Percentiles rank a stretch among this genome's conserved stretches.
These are phyloP conservation scores for Fusarium sp. DNA, from an alignment of 2,329 filamentous ascomycete species.

Conservation along the genomic window DNA sequence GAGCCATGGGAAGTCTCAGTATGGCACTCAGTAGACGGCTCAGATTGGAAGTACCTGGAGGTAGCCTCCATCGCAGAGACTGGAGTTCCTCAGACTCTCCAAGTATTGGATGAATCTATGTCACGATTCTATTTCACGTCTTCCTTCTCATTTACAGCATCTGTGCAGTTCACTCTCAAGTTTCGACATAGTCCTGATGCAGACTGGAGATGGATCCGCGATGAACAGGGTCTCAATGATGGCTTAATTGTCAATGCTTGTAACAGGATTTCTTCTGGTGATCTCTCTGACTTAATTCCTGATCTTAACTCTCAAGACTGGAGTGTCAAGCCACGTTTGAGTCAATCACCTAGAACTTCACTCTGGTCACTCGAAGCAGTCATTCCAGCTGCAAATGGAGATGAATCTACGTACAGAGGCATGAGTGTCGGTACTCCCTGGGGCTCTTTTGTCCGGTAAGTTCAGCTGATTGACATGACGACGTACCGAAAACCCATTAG, in stretches of 20 bases:
- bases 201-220: slow-evolving; percentile 76
- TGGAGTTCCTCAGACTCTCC: slow-evolving; percentile 61
- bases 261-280: slow-evolving; percentile 45
- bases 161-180: slow-evolving; percentile 75
- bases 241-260: slow-evolving; percentile 65
- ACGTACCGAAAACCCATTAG: neutral
- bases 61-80: slow-evolving; percentile 44
- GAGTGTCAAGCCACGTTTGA: slow-evolving; percentile 62
- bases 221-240: slow-evolving; percentile 70
- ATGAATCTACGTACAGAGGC: slow-evolving; percentile 66
- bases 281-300: slow-evolving; percentile 65
- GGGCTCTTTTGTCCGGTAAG: slow-evolving; percentile 63
- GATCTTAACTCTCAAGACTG: slow-evolving; percentile 65
- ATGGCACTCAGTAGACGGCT: slow-evolving; percentile 73
- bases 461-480: neutral
- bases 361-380: slow-evolving; percentile 74
- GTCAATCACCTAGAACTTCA: slow-evolving; percentile 74
- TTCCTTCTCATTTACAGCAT: slow-evolving; percentile 57
- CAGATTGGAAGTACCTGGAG: slow-evolving; percentile 63
- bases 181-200: slow-evolving; percentile 64
- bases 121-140: slow-evolving; percentile 64
- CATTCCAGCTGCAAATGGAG: slow-evolving; percentile 65
- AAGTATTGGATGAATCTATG: slow-evolving; percentile 43
- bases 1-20: slow-evolving; percentile 77
- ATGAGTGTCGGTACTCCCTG: slow-evolving; percentile 72